Evolutionary conservation across 208 protist genomes (phyloP), one percentile per base, ranked within the genome.

Genomic region (Trypanosomatidae sp.): DNA sequence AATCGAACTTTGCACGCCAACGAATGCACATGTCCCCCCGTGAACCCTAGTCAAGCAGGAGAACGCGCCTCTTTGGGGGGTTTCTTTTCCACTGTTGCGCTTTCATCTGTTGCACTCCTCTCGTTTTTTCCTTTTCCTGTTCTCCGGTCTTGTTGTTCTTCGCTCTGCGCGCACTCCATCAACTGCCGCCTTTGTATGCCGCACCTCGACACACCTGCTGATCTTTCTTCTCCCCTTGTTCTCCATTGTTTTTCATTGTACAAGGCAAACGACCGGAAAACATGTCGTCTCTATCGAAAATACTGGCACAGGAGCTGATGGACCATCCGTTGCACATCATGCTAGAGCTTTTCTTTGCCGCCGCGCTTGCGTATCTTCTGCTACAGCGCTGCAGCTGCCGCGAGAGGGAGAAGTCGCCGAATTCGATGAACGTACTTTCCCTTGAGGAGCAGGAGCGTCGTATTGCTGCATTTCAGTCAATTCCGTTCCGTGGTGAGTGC

Each of bases 361-460:
- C 83, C 13, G 79, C 64, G 15, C 41, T 96, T 8, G 69, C 66
- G 15, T 90, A 85, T 72, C 44, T 84, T 13, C 73, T 93, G 64
- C 67, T 84, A 25, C 69, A 76, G 52, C 81, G 75, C 72, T 41
- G 62, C 60, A 56, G 33, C 19, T 60, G 73, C 46, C 77, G 77
- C 36, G 41, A 28, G 30, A 73, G 12, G 69, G 28, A 12, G 28
- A 77, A 62, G 55, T 62, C 74, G 15, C 56, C 52, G 30, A 72
- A 78, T 52, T 69, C 66, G 28, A 60, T 80, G 25, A 76, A 82
- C 60, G 86, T 87, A 77, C 90, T 91, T 4, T 84, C 94, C 4
- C 55, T 76, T n/a, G 88, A 93, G 80, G 91, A 96, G 75, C 87
- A 94, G 79, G 88, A 93, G 77, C 77, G 88, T 0, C 87, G 87